Percentiles rank a stretch among this genome's conserved stretches.
phyloP scores from a whole-genome alignment of 495 filamentous ascomycete genomes.

The Neurospora sp. region DNA sequence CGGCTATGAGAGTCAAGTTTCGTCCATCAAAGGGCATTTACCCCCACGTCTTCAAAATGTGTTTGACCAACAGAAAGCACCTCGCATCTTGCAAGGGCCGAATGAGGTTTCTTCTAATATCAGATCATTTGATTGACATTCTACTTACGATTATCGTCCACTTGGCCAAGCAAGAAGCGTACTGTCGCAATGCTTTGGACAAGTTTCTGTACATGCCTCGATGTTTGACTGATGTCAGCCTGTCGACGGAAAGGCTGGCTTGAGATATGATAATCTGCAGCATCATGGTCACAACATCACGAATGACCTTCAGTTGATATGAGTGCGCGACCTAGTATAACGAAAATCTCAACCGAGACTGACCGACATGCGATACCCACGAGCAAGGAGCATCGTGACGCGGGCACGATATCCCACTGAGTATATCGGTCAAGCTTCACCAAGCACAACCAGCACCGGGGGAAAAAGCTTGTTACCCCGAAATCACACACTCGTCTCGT shows the following conservation, averaged over 20 bases:
- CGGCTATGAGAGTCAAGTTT: not conserved
- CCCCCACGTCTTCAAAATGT: not conserved
- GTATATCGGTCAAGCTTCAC: not conserved
- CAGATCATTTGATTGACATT: not conserved
- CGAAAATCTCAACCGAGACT: not conserved
- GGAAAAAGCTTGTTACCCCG: not conserved
- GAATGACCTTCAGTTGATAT: not conserved
- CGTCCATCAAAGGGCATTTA: not conserved
- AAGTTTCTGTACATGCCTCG: not conserved
- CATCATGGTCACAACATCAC: not conserved
- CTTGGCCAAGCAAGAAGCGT: not conserved
- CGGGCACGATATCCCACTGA: not conserved
- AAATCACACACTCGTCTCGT: not conserved
- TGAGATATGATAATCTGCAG: not conserved
- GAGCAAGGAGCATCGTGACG: not conserved
- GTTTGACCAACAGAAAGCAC: not conserved
- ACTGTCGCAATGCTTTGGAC: not conserved
- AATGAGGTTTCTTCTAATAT: not conserved
- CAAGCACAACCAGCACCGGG: not conserved
- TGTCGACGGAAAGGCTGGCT: not conserved
- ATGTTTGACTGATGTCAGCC: not conserved
- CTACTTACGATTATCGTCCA: not conserved
- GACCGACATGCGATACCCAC: not conserved
- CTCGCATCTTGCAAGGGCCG: not conserved
- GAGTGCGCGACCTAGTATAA: not conserved